Evolutionary conservation across 1,284 basidiomycete species (phyloP), one percentile per base, ranked within the genome.

Genomic region (Pseudozyma sp.): DNA sequence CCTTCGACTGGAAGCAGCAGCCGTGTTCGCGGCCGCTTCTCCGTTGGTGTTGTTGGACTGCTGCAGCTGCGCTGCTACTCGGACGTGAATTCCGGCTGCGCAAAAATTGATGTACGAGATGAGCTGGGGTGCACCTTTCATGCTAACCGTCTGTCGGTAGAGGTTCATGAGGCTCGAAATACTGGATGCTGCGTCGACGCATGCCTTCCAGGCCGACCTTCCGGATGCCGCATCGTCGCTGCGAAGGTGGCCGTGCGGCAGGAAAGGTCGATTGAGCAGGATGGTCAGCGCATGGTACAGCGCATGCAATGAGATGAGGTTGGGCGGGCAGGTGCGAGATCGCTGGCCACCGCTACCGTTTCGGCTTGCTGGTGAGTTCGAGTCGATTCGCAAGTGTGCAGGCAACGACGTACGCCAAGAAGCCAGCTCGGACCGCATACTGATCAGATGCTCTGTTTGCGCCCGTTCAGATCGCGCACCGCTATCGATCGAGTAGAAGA

Each of bases 61-160:
- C 34, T 64, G 61, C n/a, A 64, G 60, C 45, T 80, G 73, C 0
- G 81, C 76, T 14, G 77, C 81, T 16, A 81, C 71, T 14, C 81
- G 79, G 19, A 82, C 79, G 52, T 81, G 78, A 16, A 83, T 82
- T 3, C 81, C 82, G 5, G 79, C 77, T 4, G 81, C 81, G 17
- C 81, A 80, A 44, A 76, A 83, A 30, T 80, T 81, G n/a, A 71
- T 75, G 54, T 83, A 83, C 24, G 77, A 77, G 54, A 82, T 82
- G 31, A 83, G 75, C 44, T 81, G 82, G 9, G 80, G 81, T 13
- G 81, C 80, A n/a, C 80, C 67, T 17, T 74, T 68, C 37, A 83
- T 76, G 48, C 76, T 77, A 35, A 81, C 79, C 11, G 79, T 79
- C 35, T 77, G 64, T 7, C 79, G 55, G 45, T 83, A 80, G 9